phyloP scores from a whole-genome alignment of 164 flowering plant species.

The Paratinospora sagittata region DNA sequence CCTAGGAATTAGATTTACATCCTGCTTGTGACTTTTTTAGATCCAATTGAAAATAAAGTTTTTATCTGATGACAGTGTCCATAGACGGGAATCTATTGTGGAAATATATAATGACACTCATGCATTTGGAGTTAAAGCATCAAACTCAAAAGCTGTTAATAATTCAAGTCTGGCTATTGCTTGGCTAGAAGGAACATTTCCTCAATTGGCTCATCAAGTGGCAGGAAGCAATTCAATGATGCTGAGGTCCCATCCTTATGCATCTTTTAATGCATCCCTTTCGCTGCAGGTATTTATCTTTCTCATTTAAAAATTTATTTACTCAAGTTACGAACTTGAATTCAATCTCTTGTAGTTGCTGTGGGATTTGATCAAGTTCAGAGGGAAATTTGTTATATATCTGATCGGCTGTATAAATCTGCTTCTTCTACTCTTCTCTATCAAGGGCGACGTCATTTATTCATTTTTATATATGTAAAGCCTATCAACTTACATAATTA shows the following conservation, averaged over 20 bases:
- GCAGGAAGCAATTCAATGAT: constrained; percentile 27
- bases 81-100: constrained; percentile 59
- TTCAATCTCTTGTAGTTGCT: background rate
- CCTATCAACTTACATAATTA: too few species aligned
- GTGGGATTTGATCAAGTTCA: too few species aligned
- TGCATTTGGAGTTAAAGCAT: constrained; percentile 58
- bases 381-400: too few species aligned
- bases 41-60: background rate
- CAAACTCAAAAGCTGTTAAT: constrained; percentile 51
- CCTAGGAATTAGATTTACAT: background rate
- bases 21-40: background rate
- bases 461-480: too few species aligned
- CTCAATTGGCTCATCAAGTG: constrained; percentile 45
- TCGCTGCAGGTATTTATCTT: constrained; percentile 57
- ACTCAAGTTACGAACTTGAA: background rate
- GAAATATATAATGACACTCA: constrained; percentile 82
- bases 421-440: too few species aligned
- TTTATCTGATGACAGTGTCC: constrained; percentile 43
- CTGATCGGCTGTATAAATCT: too few species aligned
- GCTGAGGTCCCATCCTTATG: constrained; percentile 61
- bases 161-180: constrained; percentile 74
- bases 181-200: constrained; percentile 95
- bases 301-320: background rate
- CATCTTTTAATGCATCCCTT: constrained; percentile 70
- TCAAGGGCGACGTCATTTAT: too few species aligned